These are phyloP conservation scores for Litchi chinensis DNA, from an alignment of 345 rosid genomes.

Conservation along the genomic window DNA sequence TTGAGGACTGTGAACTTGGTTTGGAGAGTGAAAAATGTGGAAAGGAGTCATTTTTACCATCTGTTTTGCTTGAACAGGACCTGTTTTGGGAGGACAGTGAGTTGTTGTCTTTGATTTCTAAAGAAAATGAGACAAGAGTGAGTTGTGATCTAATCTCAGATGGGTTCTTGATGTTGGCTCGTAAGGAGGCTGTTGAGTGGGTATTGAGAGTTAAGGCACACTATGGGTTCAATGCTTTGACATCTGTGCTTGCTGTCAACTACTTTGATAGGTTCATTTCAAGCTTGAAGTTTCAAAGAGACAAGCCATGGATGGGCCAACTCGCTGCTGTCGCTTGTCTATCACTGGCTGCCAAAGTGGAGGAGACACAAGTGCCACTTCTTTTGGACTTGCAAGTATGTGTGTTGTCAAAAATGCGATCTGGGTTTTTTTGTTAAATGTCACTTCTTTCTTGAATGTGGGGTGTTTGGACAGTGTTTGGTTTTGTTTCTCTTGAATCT, in stretches of 20 bases:
- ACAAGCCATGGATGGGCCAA: slow-evolving; percentile 95
- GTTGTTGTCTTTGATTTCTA: slow-evolving; percentile 51
- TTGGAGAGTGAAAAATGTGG: slow-evolving; percentile 31
- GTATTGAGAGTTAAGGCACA: slow-evolving; percentile 60
- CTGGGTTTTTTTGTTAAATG: slow-evolving; percentile 38
- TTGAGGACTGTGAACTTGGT: slow-evolving; percentile 42
- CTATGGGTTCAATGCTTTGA: slow-evolving; percentile 67
- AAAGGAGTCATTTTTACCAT: slow-evolving; percentile 51
- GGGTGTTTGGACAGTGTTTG: slow-evolving; percentile 21
- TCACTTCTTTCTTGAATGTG: background rate
- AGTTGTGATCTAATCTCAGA: slow-evolving; percentile 35
- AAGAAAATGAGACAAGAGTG: slow-evolving; percentile 57
- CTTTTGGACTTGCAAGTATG: slow-evolving; percentile 84
- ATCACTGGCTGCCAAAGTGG: slow-evolving; percentile 92
- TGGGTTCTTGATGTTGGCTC: slow-evolving; percentile 43
- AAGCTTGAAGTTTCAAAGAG: slow-evolving; percentile 52
- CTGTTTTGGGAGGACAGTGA: slow-evolving; percentile 66
- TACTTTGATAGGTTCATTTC: slow-evolving; percentile 85
- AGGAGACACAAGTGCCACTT: slow-evolving; percentile 81
- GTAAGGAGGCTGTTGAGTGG: slow-evolving; percentile 76
- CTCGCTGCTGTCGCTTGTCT: slow-evolving; percentile 86
- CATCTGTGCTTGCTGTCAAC: slow-evolving; percentile 74
- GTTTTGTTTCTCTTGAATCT: background rate
- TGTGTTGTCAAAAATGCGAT: slow-evolving; percentile 11
- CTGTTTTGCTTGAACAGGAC: slow-evolving; percentile 47